Base-by-base conservation (phyloP, 768 basidiomycete species). In the Boletus reticulatus region DNA sequence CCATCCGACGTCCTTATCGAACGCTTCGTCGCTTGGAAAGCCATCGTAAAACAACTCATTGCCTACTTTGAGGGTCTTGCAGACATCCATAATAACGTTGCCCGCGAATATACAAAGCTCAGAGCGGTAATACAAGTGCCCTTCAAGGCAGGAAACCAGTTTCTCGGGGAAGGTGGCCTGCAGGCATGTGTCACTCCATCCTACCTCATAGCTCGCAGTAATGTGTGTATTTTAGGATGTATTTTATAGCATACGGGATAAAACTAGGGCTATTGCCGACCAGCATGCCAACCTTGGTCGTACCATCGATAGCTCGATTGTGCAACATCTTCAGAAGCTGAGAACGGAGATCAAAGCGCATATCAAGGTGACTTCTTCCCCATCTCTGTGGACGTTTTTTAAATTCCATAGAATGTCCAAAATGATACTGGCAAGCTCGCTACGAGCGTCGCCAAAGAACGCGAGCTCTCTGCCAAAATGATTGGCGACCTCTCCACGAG, bases 1-100 rank as follows among this genome's bases (percentile, higher is more conserved):
- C 95, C 95, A 0, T 92, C 92, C 11, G 96, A 99, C 72, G 84
- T 99, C 66, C 89, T 99, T 70, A 97, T 98, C 61, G 96, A 98
- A 72, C 87, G 91, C 29, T 94, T 94, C 67, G 81, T 88, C 9
- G 89, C 92, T 0, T 98, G 95, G 95, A 98, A 97, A 75, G 88
- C 85, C 49, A 96, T 98, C 64, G 92, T 96, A 47, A 96, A 95
- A 75, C 94, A 97, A 76, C 85, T 98, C 50, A 89, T 92, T 50
- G 88, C 90, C 1, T 97, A 95, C 73, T 95, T 95, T 57, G 88
- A 67, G 29, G 66, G 66, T n/a, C 43, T 67, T 27, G 66, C 66
- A 29, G 95, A 98, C 69, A 96, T 98, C 56, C 89, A 99, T 76
- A 92, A 92, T 72, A 95, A 95, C 71, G 89, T 92, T 7, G 94